Evolutionary conservation across 2,329 filamentous ascomycete genomes (phyloP), one percentile per base, ranked within the genome.

Genomic region (Colletotrichum aenigma): DNA sequence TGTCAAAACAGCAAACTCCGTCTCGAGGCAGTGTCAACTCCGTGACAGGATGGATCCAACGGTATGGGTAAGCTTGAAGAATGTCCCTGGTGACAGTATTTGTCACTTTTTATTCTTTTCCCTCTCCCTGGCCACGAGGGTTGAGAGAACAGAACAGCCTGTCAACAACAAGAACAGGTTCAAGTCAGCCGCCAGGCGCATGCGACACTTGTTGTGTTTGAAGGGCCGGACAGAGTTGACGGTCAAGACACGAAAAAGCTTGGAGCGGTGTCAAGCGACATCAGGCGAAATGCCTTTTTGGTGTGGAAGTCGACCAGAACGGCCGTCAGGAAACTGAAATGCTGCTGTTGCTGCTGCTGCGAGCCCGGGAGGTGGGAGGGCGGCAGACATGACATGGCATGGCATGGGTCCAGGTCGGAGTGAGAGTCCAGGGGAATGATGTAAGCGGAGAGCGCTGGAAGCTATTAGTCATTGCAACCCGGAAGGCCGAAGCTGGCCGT

Each of bases 401-500:
- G 34, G 34, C 36, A 38, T 38, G 36, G 36, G 36, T 38, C 36
- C 36, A 38, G 36, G 36, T 43, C 36, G 36, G 38, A 43, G 38
- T 43, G 38, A 43, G n/a, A 38, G 36, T 18, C 36, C 36, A 38
- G 18, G 18, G 24, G 43, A 21, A 12, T 68, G 70, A 68, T 28
- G 26, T 67, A 75, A 75, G 69, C 70, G 15, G 12, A 9, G 18
- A 43, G 9, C 5, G 9, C 38, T 43, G 38, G 18, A n/a, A 43
- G 18, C 38, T n/a, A 65, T 75, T 75, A 75, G 73, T 75, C 70
- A 75, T 32, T 7, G 6, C 15, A 4, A 7, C 26, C 7, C 21
- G n/a, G 16, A 68, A 34, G 64, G 73, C 73, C 73, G 73, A 75
- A 28, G 70, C 73, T 75, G 73, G 73, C 73, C 73, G 70, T 7